Conservation (phyloP, 2,329 filamentous ascomycete species). For the Alternaria rosae region DNA sequence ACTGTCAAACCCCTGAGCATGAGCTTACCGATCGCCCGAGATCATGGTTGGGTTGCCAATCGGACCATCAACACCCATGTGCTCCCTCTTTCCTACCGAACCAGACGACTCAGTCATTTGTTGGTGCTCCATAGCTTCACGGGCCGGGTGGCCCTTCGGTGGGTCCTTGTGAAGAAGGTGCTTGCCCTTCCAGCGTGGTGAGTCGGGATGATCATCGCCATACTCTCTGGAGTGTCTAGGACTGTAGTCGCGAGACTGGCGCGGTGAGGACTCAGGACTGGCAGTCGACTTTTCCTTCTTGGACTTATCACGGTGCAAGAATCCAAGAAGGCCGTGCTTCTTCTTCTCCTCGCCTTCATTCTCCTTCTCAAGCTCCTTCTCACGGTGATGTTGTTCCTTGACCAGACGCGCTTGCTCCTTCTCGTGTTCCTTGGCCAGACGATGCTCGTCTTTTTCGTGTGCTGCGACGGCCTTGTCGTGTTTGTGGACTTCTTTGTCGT, state of each 20-base stretch:
- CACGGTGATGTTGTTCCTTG: slow-evolving; percentile 26
- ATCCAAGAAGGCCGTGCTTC: slow-evolving; percentile 50
- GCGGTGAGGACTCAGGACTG: slow-evolving; percentile 26
- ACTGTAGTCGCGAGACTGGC: slow-evolving; percentile 27
- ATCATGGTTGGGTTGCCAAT: slow-evolving; percentile 36
- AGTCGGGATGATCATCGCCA: slow-evolving; percentile 26
- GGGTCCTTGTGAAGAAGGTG: slow-evolving; percentile 54
- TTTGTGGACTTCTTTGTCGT: slow-evolving; percentile 28
- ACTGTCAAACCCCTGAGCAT: not conserved
- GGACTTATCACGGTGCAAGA: slow-evolving; percentile 53
- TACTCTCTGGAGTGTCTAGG: slow-evolving; percentile 35
- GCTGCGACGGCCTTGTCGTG: slow-evolving; percentile 19
- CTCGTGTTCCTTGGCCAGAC: slow-evolving; percentile 7
- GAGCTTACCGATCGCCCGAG: slow-evolving; percentile 40
- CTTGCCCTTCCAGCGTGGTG: slow-evolving; percentile 36
- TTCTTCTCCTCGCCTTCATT: slow-evolving; percentile 45
- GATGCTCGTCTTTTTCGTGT: slow-evolving; percentile 29
- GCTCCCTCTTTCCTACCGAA: slow-evolving; percentile 28
- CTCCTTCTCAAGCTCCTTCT: slow-evolving; percentile 26
- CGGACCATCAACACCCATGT: slow-evolving; percentile 41
- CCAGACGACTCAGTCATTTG: slow-evolving; percentile 14
- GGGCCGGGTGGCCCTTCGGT: slow-evolving; percentile 45
- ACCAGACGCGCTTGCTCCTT: slow-evolving; percentile 22
- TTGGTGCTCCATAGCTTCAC: slow-evolving; percentile 35
- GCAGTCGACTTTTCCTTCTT: slow-evolving; percentile 37